Evolutionary conservation across 768 basidiomycete species (phyloP).

Genomic region (Kwoniella sp.): DNA sequence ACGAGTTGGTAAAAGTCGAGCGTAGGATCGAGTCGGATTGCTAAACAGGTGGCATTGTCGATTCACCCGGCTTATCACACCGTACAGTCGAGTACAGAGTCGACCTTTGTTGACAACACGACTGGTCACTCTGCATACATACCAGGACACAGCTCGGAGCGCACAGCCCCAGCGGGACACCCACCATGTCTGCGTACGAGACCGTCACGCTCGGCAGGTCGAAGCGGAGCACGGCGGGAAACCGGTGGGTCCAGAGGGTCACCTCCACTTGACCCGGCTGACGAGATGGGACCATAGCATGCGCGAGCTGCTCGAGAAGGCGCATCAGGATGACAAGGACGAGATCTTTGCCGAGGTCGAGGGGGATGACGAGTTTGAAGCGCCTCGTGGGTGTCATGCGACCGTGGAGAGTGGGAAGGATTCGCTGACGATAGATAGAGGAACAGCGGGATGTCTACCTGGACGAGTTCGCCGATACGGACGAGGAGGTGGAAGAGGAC

Average conservation of each 20-base stretch:
- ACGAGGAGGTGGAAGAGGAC: conserved; percentile 45
- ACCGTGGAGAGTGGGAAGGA: background rate
- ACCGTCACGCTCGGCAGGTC: conserved; percentile 37
- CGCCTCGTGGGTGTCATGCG: conserved; percentile 27
- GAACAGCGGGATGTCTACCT: conserved; percentile 42
- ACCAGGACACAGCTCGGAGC: background rate
- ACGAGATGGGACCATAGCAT: conserved; percentile 23
- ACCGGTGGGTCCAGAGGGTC: conserved; percentile 30
- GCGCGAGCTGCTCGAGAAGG: conserved; percentile 46
- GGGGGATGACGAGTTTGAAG: conserved; percentile 46
- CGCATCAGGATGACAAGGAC: conserved; percentile 46
- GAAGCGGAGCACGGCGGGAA: conserved; percentile 45
- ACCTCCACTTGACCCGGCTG: conserved; percentile 3
- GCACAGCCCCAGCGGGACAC: background rate
- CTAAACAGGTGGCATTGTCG: too few species aligned
- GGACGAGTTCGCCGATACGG: conserved; percentile 48
- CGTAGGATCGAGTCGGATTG: background rate
- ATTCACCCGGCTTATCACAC: too few species aligned
- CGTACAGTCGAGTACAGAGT: too few species aligned
- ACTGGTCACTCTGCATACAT: too few species aligned
- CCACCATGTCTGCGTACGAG: conserved; percentile 19
- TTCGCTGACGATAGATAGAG: conserved; percentile 10
- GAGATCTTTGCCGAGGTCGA: conserved; percentile 44
- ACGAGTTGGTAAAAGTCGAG: conserved; percentile 5
- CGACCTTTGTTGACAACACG: too few species aligned